Base-by-base conservation (phyloP, 78 protist genomes). In the Speleostelium caveatum region DNA sequence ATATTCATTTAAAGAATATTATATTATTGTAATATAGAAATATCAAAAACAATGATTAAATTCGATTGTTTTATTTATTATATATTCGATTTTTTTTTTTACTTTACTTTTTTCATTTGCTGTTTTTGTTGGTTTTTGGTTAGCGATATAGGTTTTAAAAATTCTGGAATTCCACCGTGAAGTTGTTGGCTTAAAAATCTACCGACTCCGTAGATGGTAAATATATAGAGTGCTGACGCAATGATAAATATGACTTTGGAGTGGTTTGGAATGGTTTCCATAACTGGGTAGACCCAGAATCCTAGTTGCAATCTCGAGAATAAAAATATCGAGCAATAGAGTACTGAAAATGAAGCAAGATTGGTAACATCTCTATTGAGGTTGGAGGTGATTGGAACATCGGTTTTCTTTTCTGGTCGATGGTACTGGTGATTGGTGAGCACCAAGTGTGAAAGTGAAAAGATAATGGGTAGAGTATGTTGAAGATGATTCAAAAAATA, bases 351-450 rank as follows among this genome's bases (percentile, higher is more conserved):
- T 7, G 53, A 19, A 28, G 69, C 63, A 0, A 83, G 55, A 45
- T 83, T 30, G 8, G 65, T 17, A 3, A 83, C 30, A 63, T 83
- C 91, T 42, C 56, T 71, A n/a, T 83, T 56, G 16, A 83, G 22
- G 58, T 83, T 62, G 6, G 79, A 62, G 14, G 91, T 83, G 35
- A 45, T 38, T 69, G 91, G 73, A 5, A 32, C 26, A 1, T 42
- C 49, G 2, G 4, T 41, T 4, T 58, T 6, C 19, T 22, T 58
- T 38, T 28, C 2, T 38, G 26, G 19, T 30, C 75, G 16, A 63
- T 83, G 91, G 39, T 83, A 83, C 42, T 83, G 91, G 35, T 83
- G 91, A 42, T 83, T 83, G 3, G 59, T 72, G 22, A 69, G 19
- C 16, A 58, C 17, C 30, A 63, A 63, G 39, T 83, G 79, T 10